Evolutionary conservation across 257 asterid species (phyloP).

Genomic region (Cordia subcordata): DNA sequence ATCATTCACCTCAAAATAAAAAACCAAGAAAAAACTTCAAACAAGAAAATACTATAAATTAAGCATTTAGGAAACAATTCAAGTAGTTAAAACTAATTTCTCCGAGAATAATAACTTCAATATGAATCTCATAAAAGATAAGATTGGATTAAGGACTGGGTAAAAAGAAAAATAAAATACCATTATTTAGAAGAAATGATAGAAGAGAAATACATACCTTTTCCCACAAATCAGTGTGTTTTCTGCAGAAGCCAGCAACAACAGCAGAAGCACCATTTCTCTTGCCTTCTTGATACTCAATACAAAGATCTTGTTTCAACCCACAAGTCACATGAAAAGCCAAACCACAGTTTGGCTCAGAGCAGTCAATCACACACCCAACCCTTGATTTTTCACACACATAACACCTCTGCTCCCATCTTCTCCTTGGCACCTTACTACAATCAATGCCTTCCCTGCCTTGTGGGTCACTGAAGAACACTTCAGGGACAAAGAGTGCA

Average conservation of each 20-base stretch:
- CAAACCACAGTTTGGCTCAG: constrained; percentile 63
- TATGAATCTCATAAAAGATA: too few relatives aligned
- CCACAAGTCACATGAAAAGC: constrained; percentile 83
- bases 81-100: too few relatives aligned
- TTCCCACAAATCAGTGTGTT: constrained; percentile 73
- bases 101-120: too few relatives aligned
- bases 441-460: constrained; percentile 69
- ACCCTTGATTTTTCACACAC: constrained; percentile 35
- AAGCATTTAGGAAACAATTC: too few relatives aligned
- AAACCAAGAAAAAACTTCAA: not conserved
- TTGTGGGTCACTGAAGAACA: constrained; percentile 51
- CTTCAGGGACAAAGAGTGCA: constrained; percentile 77
- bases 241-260: constrained; percentile 70
- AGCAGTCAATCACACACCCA: constrained; percentile 79
- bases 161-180: too few relatives aligned
- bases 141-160: too few relatives aligned
- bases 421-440: constrained; percentile 39
- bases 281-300: constrained; percentile 65
- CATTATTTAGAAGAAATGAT: too few relatives aligned
- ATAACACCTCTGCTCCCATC: constrained; percentile 61
- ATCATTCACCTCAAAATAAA: not conserved
- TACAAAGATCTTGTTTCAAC: constrained; percentile 48
- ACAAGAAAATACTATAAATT: too few relatives aligned
- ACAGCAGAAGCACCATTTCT: constrained; percentile 48
- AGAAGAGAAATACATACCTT: constrained; percentile 37